phyloP scores from a whole-genome alignment of 352 stramenopile species.

The Pilasporangium apinafurcum region DNA sequence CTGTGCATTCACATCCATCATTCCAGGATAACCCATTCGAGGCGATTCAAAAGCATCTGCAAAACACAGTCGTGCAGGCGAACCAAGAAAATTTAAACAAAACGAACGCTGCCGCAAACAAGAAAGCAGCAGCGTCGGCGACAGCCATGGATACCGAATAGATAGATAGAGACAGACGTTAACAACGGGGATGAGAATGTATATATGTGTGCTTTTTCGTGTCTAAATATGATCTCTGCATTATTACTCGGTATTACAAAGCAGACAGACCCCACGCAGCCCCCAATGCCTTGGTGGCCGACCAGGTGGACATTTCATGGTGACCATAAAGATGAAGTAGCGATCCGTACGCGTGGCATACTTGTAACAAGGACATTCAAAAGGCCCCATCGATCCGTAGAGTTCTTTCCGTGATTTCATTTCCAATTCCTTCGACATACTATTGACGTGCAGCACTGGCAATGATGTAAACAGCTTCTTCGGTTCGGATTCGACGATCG shows the following conservation, averaged over 20 bases:
- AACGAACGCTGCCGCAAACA: constrained; percentile 16
- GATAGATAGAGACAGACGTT: background rate
- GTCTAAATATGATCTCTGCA: background rate
- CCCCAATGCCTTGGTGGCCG: constrained; percentile 92
- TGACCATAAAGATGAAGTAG: constrained; percentile 97
- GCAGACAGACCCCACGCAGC: constrained; percentile 88
- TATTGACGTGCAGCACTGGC: constrained; percentile 95
- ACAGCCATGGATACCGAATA: constrained; percentile 37
- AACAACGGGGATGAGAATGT: background rate
- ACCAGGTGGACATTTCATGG: constrained; percentile 85
- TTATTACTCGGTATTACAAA: constrained; percentile 93
- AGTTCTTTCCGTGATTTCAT: constrained; percentile 90
- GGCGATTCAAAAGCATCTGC: constrained; percentile 80
- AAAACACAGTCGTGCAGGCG: constrained; percentile 79
- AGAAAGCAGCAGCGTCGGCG: constrained; percentile 8
- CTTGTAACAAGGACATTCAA: constrained; percentile 97
- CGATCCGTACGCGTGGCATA: constrained; percentile 93
- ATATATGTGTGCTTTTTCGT: constrained; percentile 13
- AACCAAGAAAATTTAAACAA: constrained; percentile 60
- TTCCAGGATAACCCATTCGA: constrained; percentile 83
- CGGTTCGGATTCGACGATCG: constrained; percentile 93
- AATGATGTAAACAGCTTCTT: constrained; percentile 97
- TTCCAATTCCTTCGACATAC: constrained; percentile 91
- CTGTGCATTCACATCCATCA: constrained; percentile 73
- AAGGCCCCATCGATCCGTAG: constrained; percentile 89